Evolutionary conservation across 768 basidiomycete genomes (phyloP).

Genomic region (Imleria badia): DNA sequence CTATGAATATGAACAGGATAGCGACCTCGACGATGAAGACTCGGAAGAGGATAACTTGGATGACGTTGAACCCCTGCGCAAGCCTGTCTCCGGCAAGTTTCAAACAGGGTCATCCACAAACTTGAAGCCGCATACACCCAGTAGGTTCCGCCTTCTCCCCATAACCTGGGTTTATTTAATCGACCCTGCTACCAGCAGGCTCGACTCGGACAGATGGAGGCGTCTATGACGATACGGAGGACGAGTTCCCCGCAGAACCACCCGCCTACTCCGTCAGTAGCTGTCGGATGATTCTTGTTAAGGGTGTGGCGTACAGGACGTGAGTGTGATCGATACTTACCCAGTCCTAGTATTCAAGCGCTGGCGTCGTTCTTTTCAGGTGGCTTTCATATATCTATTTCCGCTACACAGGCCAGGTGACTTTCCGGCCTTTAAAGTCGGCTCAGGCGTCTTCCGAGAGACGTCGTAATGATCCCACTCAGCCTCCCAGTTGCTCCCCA

Average conservation of each 20-base stretch:
- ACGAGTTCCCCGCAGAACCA: slow-evolving; percentile 4
- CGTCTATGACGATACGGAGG: background rate
- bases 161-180: background rate
- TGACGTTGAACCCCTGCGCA: too few species aligned
- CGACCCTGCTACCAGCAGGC: background rate
- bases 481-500: slow-evolving; percentile 28
- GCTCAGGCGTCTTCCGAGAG: background rate
- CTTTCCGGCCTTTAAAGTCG: slow-evolving; percentile 27
- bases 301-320: slow-evolving; percentile 29
- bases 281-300: slow-evolving; percentile 29
- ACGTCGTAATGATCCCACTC: background rate
- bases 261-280: slow-evolving; percentile 23
- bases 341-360: background rate
- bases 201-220: background rate
- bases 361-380: slow-evolving; percentile 4
- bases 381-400: slow-evolving; percentile 31
- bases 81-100: background rate
- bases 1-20: slow-evolving; percentile 29
- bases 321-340: slow-evolving; percentile 7
- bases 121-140: background rate
- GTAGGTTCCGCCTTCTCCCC: slow-evolving; percentile 3
- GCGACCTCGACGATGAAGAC: slow-evolving; percentile 31
- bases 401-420: slow-evolving; percentile 31
- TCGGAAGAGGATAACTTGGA: background rate
- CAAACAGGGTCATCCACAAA: slow-evolving; percentile 1